Percentiles rank a stretch among this genome's conserved stretches.
Evolutionary conservation across 106 monocot species (phyloP).

Genomic region (Dioscorea dumetorum): DNA sequence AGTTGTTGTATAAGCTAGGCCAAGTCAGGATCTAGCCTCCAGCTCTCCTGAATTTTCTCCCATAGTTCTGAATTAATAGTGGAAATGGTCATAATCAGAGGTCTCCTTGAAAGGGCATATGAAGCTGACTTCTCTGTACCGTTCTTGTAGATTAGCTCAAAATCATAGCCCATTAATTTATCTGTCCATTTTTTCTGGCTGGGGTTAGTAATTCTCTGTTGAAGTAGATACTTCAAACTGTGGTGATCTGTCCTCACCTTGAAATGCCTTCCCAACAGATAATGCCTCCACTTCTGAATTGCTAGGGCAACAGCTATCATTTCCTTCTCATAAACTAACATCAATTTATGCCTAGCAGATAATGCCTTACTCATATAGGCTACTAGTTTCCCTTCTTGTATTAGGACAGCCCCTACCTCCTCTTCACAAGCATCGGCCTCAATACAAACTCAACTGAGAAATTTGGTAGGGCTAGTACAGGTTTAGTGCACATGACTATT

Average conservation of each 20-base stretch:
- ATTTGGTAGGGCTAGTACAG: neutral
- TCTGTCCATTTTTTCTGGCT: constrained; percentile 4
- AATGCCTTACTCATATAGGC: neutral
- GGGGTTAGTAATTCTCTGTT: neutral
- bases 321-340: constrained; percentile 10
- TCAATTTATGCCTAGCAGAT: neutral
- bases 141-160: neutral
- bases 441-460: neutral
- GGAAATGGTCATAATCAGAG: too few relatives aligned
- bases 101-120: neutral
- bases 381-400: neutral
- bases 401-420: neutral
- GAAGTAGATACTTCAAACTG: constrained; percentile 1
- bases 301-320: constrained; percentile 6
- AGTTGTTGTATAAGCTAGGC: neutral
- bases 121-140: neutral
- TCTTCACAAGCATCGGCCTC: neutral
- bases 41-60: neutral
- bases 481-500: neutral
- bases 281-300: constrained; percentile 6
- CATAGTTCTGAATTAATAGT: too few relatives aligned
- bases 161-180: constrained; percentile 11
- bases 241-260: neutral
- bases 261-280: constrained; percentile 7
- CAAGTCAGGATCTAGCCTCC: neutral